phyloP scores from a whole-genome alignment of 495 filamentous ascomycete genomes.

The Penicillium atrosanguineum region DNA sequence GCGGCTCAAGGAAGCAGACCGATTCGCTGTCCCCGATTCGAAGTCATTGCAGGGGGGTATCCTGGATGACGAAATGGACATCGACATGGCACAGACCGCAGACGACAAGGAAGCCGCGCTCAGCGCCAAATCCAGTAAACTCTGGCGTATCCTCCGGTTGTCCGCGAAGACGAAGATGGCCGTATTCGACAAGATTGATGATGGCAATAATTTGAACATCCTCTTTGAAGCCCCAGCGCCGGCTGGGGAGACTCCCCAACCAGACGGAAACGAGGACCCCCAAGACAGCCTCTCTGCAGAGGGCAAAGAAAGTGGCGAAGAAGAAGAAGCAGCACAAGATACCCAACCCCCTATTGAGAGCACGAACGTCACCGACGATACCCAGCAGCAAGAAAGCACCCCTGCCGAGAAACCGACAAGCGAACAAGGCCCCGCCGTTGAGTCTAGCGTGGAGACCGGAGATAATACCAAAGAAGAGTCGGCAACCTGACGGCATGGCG shows the following conservation, averaged over 20 bases:
- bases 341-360: constrained; percentile 9
- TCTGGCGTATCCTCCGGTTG: constrained; percentile 82
- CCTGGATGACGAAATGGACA: constrained; percentile 70
- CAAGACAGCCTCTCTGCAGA: constrained; percentile 8
- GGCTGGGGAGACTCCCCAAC: constrained; percentile 27
- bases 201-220: constrained; percentile 62
- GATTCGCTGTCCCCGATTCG: constrained; percentile 49
- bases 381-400: constrained; percentile 6
- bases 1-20: constrained; percentile 55
- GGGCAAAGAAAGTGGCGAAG: constrained; percentile 3
- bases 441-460: constrained; percentile 15
- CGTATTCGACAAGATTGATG: constrained; percentile 81
- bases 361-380: constrained; percentile 10
- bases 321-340: constrained; percentile 18
- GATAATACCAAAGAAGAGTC: constrained; percentile 12
- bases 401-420: constrained; percentile 18
- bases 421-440: constrained; percentile 14
- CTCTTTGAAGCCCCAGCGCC: constrained; percentile 46
- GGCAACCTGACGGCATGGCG: constrained; percentile 15
- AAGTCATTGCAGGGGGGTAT: constrained; percentile 62
- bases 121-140: constrained; percentile 76
- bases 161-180: constrained; percentile 68
- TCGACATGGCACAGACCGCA: constrained; percentile 72
- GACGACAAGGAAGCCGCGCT: constrained; percentile 65
- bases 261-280: constrained; percentile 20